Evolutionary conservation across 176 grass and related monocot genomes (phyloP).

Genomic region (Luzula sylvatica): DNA sequence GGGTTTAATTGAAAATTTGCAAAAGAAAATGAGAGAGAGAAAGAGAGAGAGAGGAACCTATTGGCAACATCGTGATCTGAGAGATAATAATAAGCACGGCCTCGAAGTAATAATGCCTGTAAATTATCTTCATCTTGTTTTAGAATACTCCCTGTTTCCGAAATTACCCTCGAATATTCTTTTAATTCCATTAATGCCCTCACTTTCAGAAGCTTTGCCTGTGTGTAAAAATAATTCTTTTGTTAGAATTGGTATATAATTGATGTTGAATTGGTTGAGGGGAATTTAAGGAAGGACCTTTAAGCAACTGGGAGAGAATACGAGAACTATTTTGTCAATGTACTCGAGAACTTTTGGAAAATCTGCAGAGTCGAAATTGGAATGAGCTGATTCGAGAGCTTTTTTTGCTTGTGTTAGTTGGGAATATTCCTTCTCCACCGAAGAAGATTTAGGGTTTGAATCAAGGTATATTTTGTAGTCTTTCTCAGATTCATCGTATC

Average conservation of each 20-base stretch:
- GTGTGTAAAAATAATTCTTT: conserved; percentile 22
- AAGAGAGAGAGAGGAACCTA: conserved; percentile 32
- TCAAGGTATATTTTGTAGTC: conserved; percentile 71
- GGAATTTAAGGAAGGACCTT: conserved; percentile 35
- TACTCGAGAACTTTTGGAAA: conserved; percentile 85
- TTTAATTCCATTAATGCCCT: conserved; percentile 63
- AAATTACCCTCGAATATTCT: conserved; percentile 84
- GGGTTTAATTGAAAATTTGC: neutral
- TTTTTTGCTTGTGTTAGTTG: conserved; percentile 69
- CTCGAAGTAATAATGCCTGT: conserved; percentile 74
- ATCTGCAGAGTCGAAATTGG: conserved; percentile 59
- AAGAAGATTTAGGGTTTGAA: conserved; percentile 43
- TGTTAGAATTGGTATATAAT: neutral
- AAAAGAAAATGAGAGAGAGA: neutral
- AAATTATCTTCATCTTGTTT: conserved; percentile 98
- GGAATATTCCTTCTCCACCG: conserved; percentile 75
- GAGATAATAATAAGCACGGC: conserved; percentile 93
- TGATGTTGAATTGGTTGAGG: conserved; percentile 8
- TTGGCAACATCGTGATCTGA: conserved; percentile 92
- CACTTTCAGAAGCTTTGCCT: conserved; percentile 93
- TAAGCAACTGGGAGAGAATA: conserved; percentile 83
- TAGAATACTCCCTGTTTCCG: conserved; percentile 78
- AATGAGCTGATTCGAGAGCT: conserved; percentile 60
- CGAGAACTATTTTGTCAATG: conserved; percentile 78
- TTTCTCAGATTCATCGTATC: conserved; percentile 50